phyloP scores from a whole-genome alignment of 305 asterid species.

The Fraxinus velutina region DNA sequence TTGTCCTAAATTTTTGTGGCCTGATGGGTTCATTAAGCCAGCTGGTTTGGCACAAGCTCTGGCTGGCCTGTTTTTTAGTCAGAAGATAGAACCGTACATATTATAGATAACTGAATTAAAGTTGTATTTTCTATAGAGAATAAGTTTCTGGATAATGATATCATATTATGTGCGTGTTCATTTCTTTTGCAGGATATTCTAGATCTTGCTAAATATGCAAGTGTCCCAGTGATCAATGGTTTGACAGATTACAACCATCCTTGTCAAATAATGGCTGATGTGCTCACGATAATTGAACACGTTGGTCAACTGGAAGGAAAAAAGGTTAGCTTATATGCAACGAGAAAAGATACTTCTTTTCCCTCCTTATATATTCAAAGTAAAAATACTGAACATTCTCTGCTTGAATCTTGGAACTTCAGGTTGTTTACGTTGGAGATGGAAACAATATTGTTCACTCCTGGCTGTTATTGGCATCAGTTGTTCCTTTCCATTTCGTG shows the following conservation, averaged over 20 bases:
- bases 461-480: conserved; percentile 78
- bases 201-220: conserved; percentile 79
- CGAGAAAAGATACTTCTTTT: neutral
- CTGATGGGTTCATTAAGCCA: neutral
- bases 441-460: conserved; percentile 97
- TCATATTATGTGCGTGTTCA: neutral
- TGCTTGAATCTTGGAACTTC: conserved; percentile 22
- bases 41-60: neutral
- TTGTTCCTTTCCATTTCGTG: conserved; percentile 85
- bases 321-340: conserved; percentile 49
- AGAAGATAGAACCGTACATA: neutral
- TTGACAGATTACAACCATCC: conserved; percentile 94
- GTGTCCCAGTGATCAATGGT: conserved; percentile 90
- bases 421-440: conserved; percentile 97
- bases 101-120: neutral
- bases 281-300: conserved; percentile 87
- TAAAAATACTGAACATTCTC: conserved; percentile 15
- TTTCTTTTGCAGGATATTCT: conserved; percentile 66
- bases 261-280: conserved; percentile 98
- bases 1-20: neutral
- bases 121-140: neutral
- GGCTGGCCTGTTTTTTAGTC: neutral
- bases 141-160: neutral
- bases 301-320: conserved; percentile 78
- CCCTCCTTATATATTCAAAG: neutral